Evolutionary conservation across 257 asterid genomes (phyloP).

Genomic region (Penstemon newberryi): DNA sequence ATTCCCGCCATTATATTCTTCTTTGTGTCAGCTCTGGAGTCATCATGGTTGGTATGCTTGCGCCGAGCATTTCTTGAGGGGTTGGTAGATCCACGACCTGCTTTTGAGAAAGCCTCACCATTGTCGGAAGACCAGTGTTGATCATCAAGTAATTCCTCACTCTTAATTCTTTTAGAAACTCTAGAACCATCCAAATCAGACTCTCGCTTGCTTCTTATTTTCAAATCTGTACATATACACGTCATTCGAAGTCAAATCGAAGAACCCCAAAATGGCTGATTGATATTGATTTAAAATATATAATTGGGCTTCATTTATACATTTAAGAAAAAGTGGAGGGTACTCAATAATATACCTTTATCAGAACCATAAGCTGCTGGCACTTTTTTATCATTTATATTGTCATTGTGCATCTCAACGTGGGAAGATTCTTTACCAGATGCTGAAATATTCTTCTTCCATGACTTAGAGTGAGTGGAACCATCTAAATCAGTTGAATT

Average conservation of each 20-base stretch:
- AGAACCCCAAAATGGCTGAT: constrained; percentile 22
- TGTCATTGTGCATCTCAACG: constrained; percentile 42
- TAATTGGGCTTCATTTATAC: constrained; percentile 9
- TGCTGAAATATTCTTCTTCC: constrained; percentile 46
- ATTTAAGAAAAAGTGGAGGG: constrained; percentile 25
- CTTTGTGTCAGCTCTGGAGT: constrained; percentile 41
- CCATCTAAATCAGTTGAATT: constrained; percentile 54
- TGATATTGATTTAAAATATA: constrained; percentile 10
- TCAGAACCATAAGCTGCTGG: constrained; percentile 45
- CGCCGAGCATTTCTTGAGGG: constrained; percentile 44
- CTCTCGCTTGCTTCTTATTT: constrained; percentile 58
- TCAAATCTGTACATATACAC: constrained; percentile 48
- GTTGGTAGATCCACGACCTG: constrained; percentile 51
- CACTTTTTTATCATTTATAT: constrained; percentile 45
- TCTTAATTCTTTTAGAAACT: constrained; percentile 66
- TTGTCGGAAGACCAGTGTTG: constrained; percentile 57
- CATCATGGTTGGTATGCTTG: constrained; percentile 43
- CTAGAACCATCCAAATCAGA: constrained; percentile 56
- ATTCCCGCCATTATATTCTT: constrained; percentile 33
- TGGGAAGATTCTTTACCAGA: constrained; percentile 37
- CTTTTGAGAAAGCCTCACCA: constrained; percentile 55
- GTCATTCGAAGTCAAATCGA: constrained; percentile 16
- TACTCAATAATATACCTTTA: constrained; percentile 54
- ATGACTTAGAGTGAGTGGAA: constrained; percentile 43
- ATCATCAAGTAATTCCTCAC: constrained; percentile 52